Conservation (phyloP, 257 asterid species). For the Ajuga chamaepitys region DNA sequence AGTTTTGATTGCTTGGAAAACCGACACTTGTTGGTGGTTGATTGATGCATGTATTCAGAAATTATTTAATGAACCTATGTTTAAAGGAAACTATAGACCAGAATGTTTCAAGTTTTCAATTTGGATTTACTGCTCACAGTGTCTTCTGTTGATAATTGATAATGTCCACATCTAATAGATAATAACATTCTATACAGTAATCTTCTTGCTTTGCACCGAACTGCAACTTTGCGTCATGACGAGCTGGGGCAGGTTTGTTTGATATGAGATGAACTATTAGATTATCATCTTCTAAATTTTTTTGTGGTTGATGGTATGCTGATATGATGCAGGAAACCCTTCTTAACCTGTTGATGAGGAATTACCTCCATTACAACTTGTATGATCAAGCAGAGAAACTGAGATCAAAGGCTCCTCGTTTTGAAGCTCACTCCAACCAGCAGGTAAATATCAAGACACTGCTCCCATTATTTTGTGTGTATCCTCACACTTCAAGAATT, state of each 20-base stretch:
- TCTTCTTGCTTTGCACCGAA: slow-evolving; percentile 84
- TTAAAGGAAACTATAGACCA: neutral
- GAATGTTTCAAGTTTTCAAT: neutral
- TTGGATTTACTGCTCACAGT: neutral
- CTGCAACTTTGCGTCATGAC: slow-evolving; percentile 87
- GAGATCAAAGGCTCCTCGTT: slow-evolving; percentile 78
- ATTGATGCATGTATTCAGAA: neutral
- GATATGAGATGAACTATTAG: neutral
- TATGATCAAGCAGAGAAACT: slow-evolving; percentile 79
- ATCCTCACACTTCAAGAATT: neutral
- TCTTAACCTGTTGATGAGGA: slow-evolving; percentile 62
- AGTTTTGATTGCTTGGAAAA: neutral
- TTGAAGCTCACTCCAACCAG: slow-evolving; percentile 76
- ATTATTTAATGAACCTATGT: neutral
- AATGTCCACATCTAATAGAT: slow-evolving; percentile 17
- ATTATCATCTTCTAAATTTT: slow-evolving; percentile 2
- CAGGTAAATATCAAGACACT: slow-evolving; percentile 37
- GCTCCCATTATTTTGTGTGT: neutral
- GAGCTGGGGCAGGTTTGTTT: slow-evolving; percentile 94
- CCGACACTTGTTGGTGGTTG: neutral
- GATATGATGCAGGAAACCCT: slow-evolving; percentile 57
- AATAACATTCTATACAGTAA: slow-evolving; percentile 42
- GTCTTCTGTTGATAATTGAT: slow-evolving; percentile 1
- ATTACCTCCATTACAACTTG: slow-evolving; percentile 74
- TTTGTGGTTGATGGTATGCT: slow-evolving; percentile 9